Percentiles rank a stretch among this genome's conserved stretches.
Evolutionary conservation across 192 early-diverging fungal genomes (phyloP).

Genomic region (Rhizophagus sp.): DNA sequence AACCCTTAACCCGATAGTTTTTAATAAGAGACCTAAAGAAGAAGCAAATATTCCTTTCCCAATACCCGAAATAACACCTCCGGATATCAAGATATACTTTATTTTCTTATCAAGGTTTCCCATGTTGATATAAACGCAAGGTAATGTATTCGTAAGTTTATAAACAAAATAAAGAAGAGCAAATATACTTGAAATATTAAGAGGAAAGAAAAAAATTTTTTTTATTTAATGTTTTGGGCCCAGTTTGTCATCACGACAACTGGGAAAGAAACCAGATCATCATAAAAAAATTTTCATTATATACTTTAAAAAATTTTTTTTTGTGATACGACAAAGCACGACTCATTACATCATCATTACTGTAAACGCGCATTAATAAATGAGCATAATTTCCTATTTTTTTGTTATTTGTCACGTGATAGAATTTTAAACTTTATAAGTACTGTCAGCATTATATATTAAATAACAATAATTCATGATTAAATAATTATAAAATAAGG

Average conservation of each 20-base stretch:
- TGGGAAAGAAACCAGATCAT: conserved; percentile 15
- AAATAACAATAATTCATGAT: no score
- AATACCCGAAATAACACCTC: conserved; percentile 99
- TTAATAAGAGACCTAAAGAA: conserved; percentile 92
- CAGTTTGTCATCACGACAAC: conserved; percentile 24
- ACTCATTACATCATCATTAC: neutral
- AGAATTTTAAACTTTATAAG: no score
- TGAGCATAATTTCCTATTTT: neutral
- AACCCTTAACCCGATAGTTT: conserved; percentile 88
- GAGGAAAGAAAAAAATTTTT: neutral
- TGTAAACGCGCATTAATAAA: neutral
- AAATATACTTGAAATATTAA: neutral
- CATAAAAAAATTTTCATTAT: neutral
- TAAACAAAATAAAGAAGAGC: neutral
- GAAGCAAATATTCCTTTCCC: conserved; percentile 99
- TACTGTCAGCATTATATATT: no score
- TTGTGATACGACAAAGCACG: neutral
- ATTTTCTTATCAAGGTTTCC: conserved; percentile 9
- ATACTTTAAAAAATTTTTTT: neutral
- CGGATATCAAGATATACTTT: conserved; percentile 97
- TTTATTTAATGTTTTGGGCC: conserved; percentile 18
- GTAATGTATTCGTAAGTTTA: neutral
- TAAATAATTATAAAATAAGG: no score
- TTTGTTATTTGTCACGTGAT: no score
- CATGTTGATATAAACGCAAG: neutral